Evolutionary conservation across 495 filamentous ascomycete species (phyloP).

Genomic region (Mycothermus thermophilus): DNA sequence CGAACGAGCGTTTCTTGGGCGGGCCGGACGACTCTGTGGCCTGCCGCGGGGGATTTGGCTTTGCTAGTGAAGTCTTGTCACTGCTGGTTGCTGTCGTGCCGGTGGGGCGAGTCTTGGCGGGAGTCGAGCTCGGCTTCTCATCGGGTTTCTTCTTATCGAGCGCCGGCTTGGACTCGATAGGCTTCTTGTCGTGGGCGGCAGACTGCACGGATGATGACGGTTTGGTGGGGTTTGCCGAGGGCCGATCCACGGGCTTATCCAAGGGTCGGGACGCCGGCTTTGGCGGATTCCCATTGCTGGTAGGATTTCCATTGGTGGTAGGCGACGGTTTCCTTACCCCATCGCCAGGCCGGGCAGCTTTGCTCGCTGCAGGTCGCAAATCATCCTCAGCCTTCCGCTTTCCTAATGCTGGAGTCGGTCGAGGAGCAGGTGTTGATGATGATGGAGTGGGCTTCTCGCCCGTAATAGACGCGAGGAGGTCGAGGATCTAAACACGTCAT

Average conservation of each 20-base stretch:
- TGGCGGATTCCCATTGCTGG: no score
- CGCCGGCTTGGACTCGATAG: constrained; percentile 1
- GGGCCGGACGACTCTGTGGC: constrained; percentile 18
- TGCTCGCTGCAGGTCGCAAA: constrained; percentile 14
- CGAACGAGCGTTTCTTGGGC: constrained; percentile 53
- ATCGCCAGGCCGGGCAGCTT: constrained; percentile 16
- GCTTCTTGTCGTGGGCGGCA: not conserved
- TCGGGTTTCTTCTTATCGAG: constrained; percentile 1
- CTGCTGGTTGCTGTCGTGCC: not conserved
- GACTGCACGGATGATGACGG: no score
- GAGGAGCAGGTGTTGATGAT: constrained; percentile 17
- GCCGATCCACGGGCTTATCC: constrained; percentile 6
- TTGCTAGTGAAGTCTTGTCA: constrained; percentile 8
- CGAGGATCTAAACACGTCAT: constrained; percentile 27
- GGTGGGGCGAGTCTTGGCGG: not conserved
- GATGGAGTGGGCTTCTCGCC: constrained; percentile 30
- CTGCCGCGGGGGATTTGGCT: constrained; percentile 9
- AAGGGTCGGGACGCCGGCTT: constrained; percentile 10
- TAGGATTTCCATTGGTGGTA: no score
- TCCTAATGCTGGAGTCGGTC: constrained; percentile 10
- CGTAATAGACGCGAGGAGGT: constrained; percentile 42
- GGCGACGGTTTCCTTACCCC: not conserved
- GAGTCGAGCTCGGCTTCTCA: constrained; percentile 2
- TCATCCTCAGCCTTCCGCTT: constrained; percentile 43
- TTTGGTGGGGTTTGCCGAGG: no score